Evolutionary conservation across 805 yeast genomes (phyloP).

Genomic region (Metschnikowia chrysomelidarum): DNA sequence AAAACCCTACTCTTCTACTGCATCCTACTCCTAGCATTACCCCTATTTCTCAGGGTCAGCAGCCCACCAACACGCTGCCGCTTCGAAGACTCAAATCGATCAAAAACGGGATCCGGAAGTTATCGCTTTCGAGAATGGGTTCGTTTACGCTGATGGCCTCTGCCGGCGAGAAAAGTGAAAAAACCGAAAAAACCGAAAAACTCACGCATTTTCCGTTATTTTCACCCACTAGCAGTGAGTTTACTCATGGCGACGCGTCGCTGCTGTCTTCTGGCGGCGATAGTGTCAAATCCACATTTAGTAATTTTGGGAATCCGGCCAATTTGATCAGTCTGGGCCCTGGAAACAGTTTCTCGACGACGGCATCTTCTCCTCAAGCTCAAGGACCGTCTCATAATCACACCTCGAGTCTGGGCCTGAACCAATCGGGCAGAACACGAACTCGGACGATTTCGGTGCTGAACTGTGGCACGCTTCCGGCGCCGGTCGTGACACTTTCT

Average conservation of each 20-base stretch:
- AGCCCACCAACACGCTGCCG: slow-evolving; percentile 24
- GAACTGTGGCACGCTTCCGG: slow-evolving; percentile 22
- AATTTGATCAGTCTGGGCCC: background rate
- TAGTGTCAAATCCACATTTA: slow-evolving; percentile 15
- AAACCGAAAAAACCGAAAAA: no score
- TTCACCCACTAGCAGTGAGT: slow-evolving; percentile 5
- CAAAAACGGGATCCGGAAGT: slow-evolving; percentile 38
- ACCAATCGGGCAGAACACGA: slow-evolving; percentile 13
- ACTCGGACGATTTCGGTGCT: slow-evolving; percentile 26
- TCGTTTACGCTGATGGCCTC: slow-evolving; percentile 7
- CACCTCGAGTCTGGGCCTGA: slow-evolving; percentile 16
- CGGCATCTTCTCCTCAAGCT: slow-evolving; percentile 10
- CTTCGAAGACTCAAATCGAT: slow-evolving; percentile 36
- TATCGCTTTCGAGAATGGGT: slow-evolving; percentile 25
- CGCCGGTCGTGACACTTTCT: slow-evolving; percentile 39
- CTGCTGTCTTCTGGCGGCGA: slow-evolving; percentile 17
- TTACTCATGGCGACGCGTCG: slow-evolving; percentile 10
- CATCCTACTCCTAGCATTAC: slow-evolving; percentile 5
- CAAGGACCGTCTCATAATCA: slow-evolving; percentile 12
- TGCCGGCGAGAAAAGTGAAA: no score
- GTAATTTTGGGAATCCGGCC: slow-evolving; percentile 10
- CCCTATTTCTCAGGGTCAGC: no score
- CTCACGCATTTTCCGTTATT: no score
- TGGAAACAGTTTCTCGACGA: background rate
- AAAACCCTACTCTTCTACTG: slow-evolving; percentile 5